Percentiles rank a stretch among this genome's conserved stretches.
Conservation (phyloP, 768 basidiomycete species). For the Tylopilus subfusipes region DNA sequence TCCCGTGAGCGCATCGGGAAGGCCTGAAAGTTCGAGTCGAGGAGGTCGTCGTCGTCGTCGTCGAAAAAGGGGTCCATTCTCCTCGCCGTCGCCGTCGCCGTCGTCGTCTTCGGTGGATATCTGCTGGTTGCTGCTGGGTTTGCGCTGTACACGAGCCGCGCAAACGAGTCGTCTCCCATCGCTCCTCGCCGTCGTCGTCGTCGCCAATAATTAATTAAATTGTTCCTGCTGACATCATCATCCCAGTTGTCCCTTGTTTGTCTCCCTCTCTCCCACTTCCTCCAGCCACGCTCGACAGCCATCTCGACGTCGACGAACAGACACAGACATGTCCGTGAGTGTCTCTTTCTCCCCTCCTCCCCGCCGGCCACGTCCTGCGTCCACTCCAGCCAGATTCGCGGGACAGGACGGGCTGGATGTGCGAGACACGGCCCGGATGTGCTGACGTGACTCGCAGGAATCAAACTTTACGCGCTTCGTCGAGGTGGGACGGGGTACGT, state of each 20-base stretch:
- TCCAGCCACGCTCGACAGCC: background rate
- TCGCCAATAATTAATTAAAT: background rate
- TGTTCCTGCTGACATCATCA: conserved; percentile 9
- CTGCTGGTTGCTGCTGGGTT: conserved; percentile 24
- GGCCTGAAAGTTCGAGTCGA: background rate
- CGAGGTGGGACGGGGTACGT: conserved; percentile 89
- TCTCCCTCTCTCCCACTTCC: background rate
- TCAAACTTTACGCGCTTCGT: conserved; percentile 97
- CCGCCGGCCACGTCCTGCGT: background rate
- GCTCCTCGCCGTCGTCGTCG: conserved; percentile 16
- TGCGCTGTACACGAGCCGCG: conserved; percentile 24
- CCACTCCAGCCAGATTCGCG: fast-evolving
- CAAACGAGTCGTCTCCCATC: conserved; percentile 29
- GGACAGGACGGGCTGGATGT: conserved; percentile 14
- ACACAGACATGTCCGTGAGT: conserved; percentile 25
- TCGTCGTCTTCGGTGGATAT: conserved; percentile 65
- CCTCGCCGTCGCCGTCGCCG: conserved; percentile 38
- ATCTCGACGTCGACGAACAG: background rate
- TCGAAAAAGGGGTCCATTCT: conserved; percentile 87
- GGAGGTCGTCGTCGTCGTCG: conserved; percentile 59
- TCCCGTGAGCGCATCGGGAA: conserved; percentile 42
- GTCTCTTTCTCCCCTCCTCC: background rate
- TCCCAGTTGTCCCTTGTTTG: conserved; percentile 13
- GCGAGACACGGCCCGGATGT: conserved; percentile 6
- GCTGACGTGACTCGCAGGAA: conserved; percentile 40